phyloP scores from a whole-genome alignment of 2,329 filamentous ascomycete species.

The Botrytis fabae region DNA sequence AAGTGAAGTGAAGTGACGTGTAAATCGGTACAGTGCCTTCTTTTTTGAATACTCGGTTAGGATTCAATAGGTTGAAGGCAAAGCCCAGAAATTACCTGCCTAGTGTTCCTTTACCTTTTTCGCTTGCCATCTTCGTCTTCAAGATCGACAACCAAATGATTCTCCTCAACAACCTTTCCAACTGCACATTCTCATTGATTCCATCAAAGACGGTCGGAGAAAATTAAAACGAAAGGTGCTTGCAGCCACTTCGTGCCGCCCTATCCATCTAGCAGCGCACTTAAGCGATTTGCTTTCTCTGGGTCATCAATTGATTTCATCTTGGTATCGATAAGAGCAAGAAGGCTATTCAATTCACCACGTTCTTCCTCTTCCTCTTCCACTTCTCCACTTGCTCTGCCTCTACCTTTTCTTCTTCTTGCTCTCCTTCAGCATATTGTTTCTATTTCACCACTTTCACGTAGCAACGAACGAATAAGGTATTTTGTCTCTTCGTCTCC shows the following conservation, averaged over 20 bases:
- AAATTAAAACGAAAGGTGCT: background rate
- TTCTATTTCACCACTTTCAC: background rate
- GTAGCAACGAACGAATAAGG: background rate
- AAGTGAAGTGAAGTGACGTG: constrained; percentile 8
- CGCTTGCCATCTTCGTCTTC: background rate
- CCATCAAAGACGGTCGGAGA: background rate
- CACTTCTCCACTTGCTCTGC: background rate
- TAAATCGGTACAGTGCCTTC: background rate
- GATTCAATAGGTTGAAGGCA: background rate
- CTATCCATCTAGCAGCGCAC: constrained; percentile 4
- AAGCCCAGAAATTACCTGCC: constrained; percentile 2
- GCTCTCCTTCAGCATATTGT: background rate
- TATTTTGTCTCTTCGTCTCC: background rate
- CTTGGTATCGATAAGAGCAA: constrained; percentile 16
- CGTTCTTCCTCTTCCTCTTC: background rate
- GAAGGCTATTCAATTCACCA: constrained; percentile 1
- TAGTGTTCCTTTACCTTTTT: background rate
- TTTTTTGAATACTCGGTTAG: constrained; percentile 11
- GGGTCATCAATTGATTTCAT: constrained; percentile 10
- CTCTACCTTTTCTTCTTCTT: background rate
- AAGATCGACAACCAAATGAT: background rate
- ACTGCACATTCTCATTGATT: background rate
- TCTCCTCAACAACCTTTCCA: background rate
- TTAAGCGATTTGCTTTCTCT: constrained; percentile 12
- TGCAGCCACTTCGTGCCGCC: constrained; percentile 5